Percentiles rank a stretch among this genome's conserved stretches.
These are phyloP conservation scores for Sonneratia caseolaris DNA, from an alignment of 345 rosid genomes.

Conservation along the genomic window DNA sequence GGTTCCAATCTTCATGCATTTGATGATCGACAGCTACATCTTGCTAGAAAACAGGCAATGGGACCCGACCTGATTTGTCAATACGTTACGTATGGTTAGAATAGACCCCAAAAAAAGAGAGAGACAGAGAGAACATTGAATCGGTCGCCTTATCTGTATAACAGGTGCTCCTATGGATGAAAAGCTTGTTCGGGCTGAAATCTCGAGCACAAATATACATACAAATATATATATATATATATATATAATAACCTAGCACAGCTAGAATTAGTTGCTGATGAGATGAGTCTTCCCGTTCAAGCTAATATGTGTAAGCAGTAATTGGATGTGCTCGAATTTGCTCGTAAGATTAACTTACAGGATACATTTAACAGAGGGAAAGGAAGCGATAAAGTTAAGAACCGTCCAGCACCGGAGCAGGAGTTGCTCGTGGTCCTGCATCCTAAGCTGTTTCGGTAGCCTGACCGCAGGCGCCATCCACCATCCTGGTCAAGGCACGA, in stretches of 20 bases:
- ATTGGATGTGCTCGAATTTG: no score
- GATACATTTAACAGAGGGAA: no score
- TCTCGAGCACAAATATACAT: no score
- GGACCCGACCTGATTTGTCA: not conserved
- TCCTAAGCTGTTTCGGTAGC: not conserved
- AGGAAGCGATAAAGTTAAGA: no score
- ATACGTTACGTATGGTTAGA: not conserved
- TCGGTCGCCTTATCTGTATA: not conserved
- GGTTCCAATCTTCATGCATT: not conserved
- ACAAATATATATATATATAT: no score
- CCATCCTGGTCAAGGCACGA: not conserved
- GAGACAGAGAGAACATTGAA: no score
- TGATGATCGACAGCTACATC: not conserved
- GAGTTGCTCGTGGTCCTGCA: not conserved
- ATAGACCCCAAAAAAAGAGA: no score
- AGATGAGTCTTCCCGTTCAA: not conserved
- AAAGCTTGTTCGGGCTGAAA: no score
- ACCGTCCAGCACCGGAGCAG: no score
- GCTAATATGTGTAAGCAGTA: not conserved
- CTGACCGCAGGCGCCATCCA: not conserved
- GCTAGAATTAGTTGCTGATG: not conserved
- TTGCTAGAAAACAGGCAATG: not conserved
- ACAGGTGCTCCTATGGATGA: no score
- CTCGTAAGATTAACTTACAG: no score
- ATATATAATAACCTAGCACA: no score